Conservation (phyloP, 805 yeast species). For the Candida stauntonica region DNA sequence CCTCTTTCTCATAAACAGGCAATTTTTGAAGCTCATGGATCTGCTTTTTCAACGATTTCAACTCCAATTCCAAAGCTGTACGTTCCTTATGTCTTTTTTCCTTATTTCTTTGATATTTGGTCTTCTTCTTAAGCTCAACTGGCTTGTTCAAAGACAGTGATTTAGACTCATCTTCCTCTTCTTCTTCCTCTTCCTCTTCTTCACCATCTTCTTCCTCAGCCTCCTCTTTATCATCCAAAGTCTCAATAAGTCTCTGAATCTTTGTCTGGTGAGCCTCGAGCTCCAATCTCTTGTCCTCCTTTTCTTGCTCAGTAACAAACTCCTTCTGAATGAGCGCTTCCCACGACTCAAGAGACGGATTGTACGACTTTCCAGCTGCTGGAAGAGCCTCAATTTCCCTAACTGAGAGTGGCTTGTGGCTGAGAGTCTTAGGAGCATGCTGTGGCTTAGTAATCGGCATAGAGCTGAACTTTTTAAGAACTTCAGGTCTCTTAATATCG, state of each 20-base stretch:
- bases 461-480: conserved; percentile 35
- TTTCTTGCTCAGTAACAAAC: conserved; percentile 56
- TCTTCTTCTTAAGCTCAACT: conserved; percentile 64
- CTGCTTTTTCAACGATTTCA: conserved; percentile 55
- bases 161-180: conserved; percentile 34
- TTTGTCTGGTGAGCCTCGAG: conserved; percentile 59
- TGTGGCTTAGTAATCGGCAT: conserved; percentile 50
- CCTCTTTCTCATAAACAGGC: conserved; percentile 32
- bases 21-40: conserved; percentile 53
- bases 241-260: conserved; percentile 61
- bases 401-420: conserved; percentile 48
- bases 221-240: conserved; percentile 56
- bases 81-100: conserved; percentile 60
- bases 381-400: conserved; percentile 51
- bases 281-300: conserved; percentile 58
- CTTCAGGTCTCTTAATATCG: conserved; percentile 32
- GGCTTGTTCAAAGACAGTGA: conserved; percentile 70
- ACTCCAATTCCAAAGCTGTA: conserved; percentile 47
- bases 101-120: conserved; percentile 70
- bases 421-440: conserved; percentile 50
- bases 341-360: conserved; percentile 87
- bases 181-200: conserved; percentile 32
- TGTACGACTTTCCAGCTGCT: conserved; percentile 87
- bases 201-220: conserved; percentile 37
- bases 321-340: conserved; percentile 63